Conservation (phyloP, 2,329 filamentous ascomycete species). For the Paecilomyces variotii region DNA sequence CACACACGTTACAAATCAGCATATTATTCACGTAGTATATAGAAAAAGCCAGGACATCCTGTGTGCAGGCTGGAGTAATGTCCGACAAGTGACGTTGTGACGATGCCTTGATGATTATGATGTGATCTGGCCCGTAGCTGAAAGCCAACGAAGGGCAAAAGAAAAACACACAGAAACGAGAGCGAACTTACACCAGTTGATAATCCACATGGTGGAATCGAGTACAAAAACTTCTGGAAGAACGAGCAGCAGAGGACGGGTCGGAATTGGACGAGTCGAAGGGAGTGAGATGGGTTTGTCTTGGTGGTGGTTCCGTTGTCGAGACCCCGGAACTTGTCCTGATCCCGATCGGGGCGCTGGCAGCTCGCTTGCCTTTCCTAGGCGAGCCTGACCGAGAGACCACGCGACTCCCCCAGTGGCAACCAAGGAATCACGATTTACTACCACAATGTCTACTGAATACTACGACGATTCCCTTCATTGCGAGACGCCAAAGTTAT, state of each 20-base stretch:
- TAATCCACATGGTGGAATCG: conserved; percentile 68
- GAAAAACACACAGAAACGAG: conserved; percentile 3
- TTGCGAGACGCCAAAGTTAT: too few relatives aligned
- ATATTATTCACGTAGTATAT: too few relatives aligned
- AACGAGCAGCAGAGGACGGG: not conserved
- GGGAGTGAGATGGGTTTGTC: not conserved
- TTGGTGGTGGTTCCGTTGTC: not conserved
- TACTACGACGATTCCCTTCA: too few relatives aligned
- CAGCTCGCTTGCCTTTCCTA: conserved; percentile 4
- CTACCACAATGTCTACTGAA: too few relatives aligned
- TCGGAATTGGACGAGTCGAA: not conserved
- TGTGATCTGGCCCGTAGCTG: not conserved
- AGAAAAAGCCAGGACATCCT: too few relatives aligned
- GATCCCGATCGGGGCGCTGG: not conserved
- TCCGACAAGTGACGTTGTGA: conserved; percentile 2
- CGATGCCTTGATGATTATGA: not conserved
- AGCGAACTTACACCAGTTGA: conserved; percentile 76
- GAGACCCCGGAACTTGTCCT: not conserved
- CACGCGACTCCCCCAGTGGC: too few relatives aligned
- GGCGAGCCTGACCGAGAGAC: not conserved
- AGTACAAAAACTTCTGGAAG: not conserved
- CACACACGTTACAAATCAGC: too few relatives aligned
- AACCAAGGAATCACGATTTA: too few relatives aligned
- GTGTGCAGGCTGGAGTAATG: too few relatives aligned
- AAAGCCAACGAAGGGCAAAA: conserved; percentile 2